Percentiles rank a stretch among this genome's conserved stretches.
phyloP scores from a whole-genome alignment of 495 filamentous ascomycete genomes.

The Tuber umbilicatum region DNA sequence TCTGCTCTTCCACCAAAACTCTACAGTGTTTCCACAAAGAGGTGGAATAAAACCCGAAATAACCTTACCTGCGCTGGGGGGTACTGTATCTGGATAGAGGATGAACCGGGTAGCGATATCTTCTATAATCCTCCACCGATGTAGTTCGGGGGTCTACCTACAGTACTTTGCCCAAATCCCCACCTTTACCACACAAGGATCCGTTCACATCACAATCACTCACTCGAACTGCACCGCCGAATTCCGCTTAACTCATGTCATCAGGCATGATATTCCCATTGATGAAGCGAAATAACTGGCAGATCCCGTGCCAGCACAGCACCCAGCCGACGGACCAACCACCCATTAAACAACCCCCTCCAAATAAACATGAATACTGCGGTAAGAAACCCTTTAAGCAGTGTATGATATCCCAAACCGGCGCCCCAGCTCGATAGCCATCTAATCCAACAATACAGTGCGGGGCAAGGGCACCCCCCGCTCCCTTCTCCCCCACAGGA shows the following conservation, averaged over 20 bases:
- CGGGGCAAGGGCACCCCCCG: background rate
- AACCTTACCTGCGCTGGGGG: background rate
- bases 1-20: background rate
- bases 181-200: background rate
- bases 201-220: background rate
- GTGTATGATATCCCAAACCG: background rate
- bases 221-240: background rate
- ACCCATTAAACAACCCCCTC: background rate
- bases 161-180: background rate
- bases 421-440: background rate
- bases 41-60: background rate
- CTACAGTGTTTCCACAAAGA: background rate
- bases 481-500: background rate
- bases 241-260: background rate
- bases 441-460: background rate
- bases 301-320: background rate
- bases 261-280: background rate
- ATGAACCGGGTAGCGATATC: background rate
- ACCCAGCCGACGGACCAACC: background rate
- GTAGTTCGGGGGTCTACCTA: background rate
- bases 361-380: background rate
- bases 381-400: background rate
- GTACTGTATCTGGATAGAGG: background rate
- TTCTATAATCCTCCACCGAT: background rate
- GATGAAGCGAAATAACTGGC: background rate